phyloP scores from a whole-genome alignment of 768 basidiomycete genomes.

The Ramaria sp. region DNA sequence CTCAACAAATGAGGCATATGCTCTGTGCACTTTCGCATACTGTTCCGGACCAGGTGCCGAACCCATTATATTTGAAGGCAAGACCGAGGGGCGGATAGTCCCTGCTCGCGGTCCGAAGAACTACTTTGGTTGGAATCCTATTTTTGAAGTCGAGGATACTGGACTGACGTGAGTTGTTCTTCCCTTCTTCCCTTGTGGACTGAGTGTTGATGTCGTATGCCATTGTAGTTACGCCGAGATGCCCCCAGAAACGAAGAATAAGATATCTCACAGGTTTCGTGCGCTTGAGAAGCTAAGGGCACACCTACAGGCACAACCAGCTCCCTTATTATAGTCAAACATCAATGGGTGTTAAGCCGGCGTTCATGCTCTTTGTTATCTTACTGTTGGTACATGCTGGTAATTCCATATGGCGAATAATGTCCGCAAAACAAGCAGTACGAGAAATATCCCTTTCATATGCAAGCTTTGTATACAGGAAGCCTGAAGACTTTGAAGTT shows the following conservation, averaged over 20 bases:
- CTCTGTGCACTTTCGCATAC: conserved; percentile 95
- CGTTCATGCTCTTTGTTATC: no score
- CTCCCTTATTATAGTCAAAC: no score
- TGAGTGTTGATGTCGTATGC: neutral
- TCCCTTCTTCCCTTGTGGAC: neutral
- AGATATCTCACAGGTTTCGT: conserved; percentile 52
- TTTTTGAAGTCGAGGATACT: conserved; percentile 68
- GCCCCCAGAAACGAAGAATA: conserved; percentile 50
- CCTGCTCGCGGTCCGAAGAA: conserved; percentile 61
- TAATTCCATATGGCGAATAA: no score
- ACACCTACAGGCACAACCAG: conserved; percentile 24
- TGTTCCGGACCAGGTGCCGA: conserved; percentile 72
- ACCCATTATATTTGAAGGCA: conserved; percentile 77
- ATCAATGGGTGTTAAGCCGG: no score
- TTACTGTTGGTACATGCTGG: no score
- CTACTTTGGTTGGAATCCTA: conserved; percentile 82
- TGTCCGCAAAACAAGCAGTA: no score
- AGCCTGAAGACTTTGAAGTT: no score
- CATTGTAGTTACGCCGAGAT: conserved; percentile 53
- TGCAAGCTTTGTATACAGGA: no score
- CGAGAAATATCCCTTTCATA: no score
- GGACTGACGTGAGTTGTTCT: conserved; percentile 55
- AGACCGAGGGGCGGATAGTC: conserved; percentile 84
- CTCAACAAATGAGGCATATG: conserved; percentile 66
- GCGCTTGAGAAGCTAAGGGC: conserved; percentile 47